Base-by-base conservation (phyloP, 768 basidiomycete genomes). In the Agrocybe chaxingu region DNA sequence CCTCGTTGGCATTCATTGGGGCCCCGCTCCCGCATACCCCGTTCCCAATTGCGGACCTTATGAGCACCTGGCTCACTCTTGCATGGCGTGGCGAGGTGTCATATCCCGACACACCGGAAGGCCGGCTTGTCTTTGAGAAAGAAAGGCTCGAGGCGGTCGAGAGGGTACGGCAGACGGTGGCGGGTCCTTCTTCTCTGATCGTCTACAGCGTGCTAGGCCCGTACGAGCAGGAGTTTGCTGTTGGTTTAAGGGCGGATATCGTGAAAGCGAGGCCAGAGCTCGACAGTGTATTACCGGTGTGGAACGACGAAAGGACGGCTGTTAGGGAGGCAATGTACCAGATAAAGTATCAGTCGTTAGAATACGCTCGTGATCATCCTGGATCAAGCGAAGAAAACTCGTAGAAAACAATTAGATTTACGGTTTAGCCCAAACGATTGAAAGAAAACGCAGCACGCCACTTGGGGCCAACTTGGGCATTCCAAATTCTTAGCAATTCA, bases 31-130 rank as follows among this genome's bases (percentile, higher is more conserved):
- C 70, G 11, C 74, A 71, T 54, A 78, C 72, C 7, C 79, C 79
- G 2, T 80, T 80, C 57, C 66, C 66, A 3, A 64, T 79, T 52
- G 72, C 74, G 1, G 78, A 80, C 50, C 63, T 81, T 41, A 66
- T 66, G n/a, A 76, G 74, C 59, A 76, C 73, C 3, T 79, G 74
- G 74, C 67, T 81, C 36, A 58, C 76, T 1, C 61, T 76, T 16
- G 69, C 70, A 2, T 79, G 76, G 75, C 48, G 53, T 2, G 56
- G 63, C 2, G 50, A 58, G 29, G 56, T 70, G 10, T 10, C 52
- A 1, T 68, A 75, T 50, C 76, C 77, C 0, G 44, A 58, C 16
- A 68, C 71, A 1, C 7, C 57, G 2, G 63, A 66, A 30, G 67
- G 51, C 0, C 62, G 71, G 3, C 65, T 78, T 7, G 59, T 13